Evolutionary conservation across 2,329 filamentous ascomycete genomes (phyloP).

Genomic region (Alternaria sp.): DNA sequence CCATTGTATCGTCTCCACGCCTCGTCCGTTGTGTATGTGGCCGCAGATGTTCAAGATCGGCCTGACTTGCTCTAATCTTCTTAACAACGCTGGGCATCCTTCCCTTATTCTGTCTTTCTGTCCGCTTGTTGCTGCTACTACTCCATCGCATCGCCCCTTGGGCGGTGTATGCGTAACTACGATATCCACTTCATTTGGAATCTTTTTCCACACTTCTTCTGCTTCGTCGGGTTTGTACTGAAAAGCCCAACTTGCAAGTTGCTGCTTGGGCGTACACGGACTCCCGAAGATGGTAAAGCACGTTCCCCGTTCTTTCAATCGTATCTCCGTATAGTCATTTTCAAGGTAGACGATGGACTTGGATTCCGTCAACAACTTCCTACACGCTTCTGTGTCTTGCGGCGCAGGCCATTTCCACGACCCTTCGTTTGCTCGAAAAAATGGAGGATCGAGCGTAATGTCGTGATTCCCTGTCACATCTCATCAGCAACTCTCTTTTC

Average conservation of each 20-base stretch:
- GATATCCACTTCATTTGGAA: constrained; percentile 68
- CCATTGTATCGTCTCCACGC: constrained; percentile 69
- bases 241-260: constrained; percentile 69
- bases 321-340: constrained; percentile 62
- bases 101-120: constrained; percentile 35
- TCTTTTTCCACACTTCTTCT: constrained; percentile 62
- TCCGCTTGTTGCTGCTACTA: neutral
- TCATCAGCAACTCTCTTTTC: neutral
- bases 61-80: constrained; percentile 64
- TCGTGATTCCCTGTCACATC: constrained; percentile 72
- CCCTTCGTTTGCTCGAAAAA: constrained; percentile 61
- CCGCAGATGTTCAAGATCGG: constrained; percentile 73
- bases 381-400: constrained; percentile 62
- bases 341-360: constrained; percentile 68
- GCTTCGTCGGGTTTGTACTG: constrained; percentile 60
- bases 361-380: constrained; percentile 58
- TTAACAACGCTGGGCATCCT: constrained; percentile 67
- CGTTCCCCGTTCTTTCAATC: constrained; percentile 64
- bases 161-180: constrained; percentile 76
- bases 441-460: constrained; percentile 70
- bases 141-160: constrained; percentile 62
- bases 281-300: constrained; percentile 73
- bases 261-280: constrained; percentile 64
- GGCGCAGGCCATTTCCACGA: constrained; percentile 64
- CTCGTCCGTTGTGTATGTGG: constrained; percentile 73